Percentiles rank a stretch among this genome's conserved stretches.
Evolutionary conservation across 345 rosid genomes (phyloP).

Genomic region (Populus ilicifolia): DNA sequence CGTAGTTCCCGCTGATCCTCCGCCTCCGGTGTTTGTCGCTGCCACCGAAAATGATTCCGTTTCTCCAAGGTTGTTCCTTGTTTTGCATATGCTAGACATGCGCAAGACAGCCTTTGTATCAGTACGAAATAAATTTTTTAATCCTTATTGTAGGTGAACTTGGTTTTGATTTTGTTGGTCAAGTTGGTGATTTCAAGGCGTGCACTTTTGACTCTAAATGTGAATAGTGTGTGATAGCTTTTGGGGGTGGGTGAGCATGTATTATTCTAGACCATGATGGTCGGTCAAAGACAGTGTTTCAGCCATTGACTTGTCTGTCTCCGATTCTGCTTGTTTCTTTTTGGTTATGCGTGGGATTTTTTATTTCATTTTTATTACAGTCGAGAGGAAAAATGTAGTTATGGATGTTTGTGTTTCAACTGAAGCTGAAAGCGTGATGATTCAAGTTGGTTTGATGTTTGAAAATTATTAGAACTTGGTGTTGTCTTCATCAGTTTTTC

Average conservation of each 20-base stretch:
- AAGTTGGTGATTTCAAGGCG: neutral
- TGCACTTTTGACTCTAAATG: neutral
- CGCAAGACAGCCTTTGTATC: neutral
- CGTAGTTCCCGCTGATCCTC: conserved; percentile 10
- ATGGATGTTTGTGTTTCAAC: neutral
- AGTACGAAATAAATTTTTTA: neutral
- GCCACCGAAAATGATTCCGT: conserved; percentile 21
- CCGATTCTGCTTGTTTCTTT: neutral
- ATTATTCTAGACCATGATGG: neutral
- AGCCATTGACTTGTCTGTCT: neutral
- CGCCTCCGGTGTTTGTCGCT: neutral
- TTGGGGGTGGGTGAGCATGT: neutral
- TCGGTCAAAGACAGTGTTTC: neutral
- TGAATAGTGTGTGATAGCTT: conserved; percentile 7
- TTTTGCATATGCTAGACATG: neutral
- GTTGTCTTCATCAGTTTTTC: neutral
- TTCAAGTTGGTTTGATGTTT: neutral
- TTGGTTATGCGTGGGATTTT: neutral
- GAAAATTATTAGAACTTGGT: neutral
- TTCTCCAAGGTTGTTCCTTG: conserved; percentile 29
- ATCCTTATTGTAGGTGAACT: neutral
- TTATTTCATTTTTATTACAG: neutral
- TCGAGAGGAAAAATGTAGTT: neutral
- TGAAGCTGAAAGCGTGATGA: neutral
- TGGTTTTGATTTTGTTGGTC: neutral